Base-by-base conservation (phyloP, 768 basidiomycete species). In the Boletellus ananas region DNA sequence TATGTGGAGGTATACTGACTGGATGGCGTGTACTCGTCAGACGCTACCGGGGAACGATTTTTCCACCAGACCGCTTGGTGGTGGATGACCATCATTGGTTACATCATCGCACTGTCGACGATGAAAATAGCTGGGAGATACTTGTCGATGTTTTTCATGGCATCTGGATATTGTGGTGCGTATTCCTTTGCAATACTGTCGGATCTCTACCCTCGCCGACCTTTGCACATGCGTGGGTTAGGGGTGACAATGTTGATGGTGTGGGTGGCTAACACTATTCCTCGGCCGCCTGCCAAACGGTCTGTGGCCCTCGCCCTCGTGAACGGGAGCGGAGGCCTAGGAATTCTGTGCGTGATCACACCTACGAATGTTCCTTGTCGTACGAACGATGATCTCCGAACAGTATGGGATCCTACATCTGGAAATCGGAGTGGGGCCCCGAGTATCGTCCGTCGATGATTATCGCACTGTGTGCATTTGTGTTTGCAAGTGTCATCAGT, bases 121-220 rank as follows among this genome's bases (percentile, higher is more conserved):
- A 73, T 73, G 67, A 68, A 65, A 2, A 72, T 72, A 17, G 74
- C 65, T 0, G 81, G 72, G 1, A 76, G 83, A 46, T 85, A 85
- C 54, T 69, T 85, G 23, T 74, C 80, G 1, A 65, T 85, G 63
- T 85, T 84, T 65, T 68, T 85, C 31, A 83, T 86, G 81, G 75
- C 83, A 0, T 64, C 67, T 46, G 83, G 83, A 43, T 79, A 10
- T 29, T 29, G 9, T 3, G 29, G 29, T 29, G 10, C 29, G 29
- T 5, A 25, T 25, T 6, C 23, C 1, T 25, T 25, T 2, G 23
- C 23, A 25, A 7, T 11, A 11, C 10, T 9, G 29, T 29, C 7
- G 29, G 10, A 10, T 29, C 2, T 29, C 11, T 29, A n/a, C 43
- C 21, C 8, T 8, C 13, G 11, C 16, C 34, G 18, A 33, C 12